Evolutionary conservation across 371 early-diverging fungal species (phyloP).

Genomic region (Syncephalastrum monosporum): DNA sequence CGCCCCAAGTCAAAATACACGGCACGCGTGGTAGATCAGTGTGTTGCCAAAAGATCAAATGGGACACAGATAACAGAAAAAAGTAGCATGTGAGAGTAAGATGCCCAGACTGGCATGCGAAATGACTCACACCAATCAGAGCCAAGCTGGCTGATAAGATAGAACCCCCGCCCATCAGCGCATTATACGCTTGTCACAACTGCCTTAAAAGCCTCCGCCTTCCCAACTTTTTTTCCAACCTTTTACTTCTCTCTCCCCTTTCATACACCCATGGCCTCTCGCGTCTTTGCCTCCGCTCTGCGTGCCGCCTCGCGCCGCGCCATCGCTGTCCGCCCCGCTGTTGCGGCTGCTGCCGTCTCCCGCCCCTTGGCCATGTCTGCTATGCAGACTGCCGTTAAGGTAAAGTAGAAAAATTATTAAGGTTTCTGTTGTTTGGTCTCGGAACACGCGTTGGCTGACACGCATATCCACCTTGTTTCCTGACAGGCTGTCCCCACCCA

Average conservation of each 20-base stretch:
- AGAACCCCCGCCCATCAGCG: slow-evolving; percentile 7
- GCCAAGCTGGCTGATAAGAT: slow-evolving; percentile 13
- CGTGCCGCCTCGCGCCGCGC: slow-evolving; percentile 42
- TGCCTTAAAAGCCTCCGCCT: slow-evolving; percentile 6
- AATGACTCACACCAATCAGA: slow-evolving; percentile 55
- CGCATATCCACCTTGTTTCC: background rate
- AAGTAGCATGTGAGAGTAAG: too few relatives aligned
- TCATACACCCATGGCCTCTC: slow-evolving; percentile 33
- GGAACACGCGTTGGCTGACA: background rate
- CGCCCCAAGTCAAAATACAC: too few relatives aligned
- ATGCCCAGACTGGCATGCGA: slow-evolving; percentile 8
- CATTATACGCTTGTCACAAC: slow-evolving; percentile 16
- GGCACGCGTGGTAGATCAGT: too few relatives aligned
- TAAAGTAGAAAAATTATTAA: slow-evolving; percentile 12
- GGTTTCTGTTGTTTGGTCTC: background rate
- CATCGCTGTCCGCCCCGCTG: slow-evolving; percentile 26
- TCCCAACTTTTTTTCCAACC: slow-evolving; percentile 14
- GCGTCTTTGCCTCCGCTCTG: slow-evolving; percentile 39
- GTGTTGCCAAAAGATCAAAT: too few relatives aligned
- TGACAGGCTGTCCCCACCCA: slow-evolving; percentile 37
- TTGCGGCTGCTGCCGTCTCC: slow-evolving; percentile 13
- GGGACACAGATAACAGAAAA: too few relatives aligned
- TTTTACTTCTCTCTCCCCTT: slow-evolving; percentile 6
- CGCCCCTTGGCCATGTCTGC: slow-evolving; percentile 18
- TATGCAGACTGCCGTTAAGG: slow-evolving; percentile 36